Conservation (phyloP, 495 filamentous ascomycete genomes). For the Xylaria nigripes region DNA sequence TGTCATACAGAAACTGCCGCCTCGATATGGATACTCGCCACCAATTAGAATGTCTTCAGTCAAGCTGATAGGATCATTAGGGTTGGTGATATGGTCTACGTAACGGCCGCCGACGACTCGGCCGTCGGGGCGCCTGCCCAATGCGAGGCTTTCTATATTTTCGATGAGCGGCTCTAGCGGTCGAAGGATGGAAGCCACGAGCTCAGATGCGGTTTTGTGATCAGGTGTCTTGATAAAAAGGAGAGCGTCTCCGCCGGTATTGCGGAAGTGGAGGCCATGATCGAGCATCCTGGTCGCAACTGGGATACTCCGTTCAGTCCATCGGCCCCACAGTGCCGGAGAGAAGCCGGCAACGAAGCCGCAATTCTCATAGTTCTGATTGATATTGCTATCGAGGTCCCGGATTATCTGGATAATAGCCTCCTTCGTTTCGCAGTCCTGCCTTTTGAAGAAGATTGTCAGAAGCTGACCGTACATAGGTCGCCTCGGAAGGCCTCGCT, state of each 20-base stretch:
- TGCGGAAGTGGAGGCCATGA: constrained; percentile 8
- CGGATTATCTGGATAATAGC: constrained; percentile 5
- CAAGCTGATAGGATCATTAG: constrained; percentile 13
- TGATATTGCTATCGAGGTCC: constrained; percentile 4
- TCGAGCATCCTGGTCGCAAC: constrained; percentile 6
- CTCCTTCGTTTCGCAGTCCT: constrained; percentile 1
- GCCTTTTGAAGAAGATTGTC: constrained; percentile 9
- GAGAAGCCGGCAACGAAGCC: constrained; percentile 8
- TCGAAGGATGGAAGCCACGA: constrained; percentile 1
- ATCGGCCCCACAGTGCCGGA: constrained; percentile 8
- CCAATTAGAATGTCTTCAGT: constrained; percentile 9
- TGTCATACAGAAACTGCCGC: constrained; percentile 7
- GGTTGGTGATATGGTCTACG: constrained; percentile 14
- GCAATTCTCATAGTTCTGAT: not conserved
- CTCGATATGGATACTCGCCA: not conserved
- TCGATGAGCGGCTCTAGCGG: not conserved
- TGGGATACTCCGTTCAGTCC: constrained; percentile 3
- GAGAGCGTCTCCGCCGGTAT: constrained; percentile 10
- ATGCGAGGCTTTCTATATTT: not conserved
- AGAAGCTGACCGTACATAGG: constrained; percentile 11
- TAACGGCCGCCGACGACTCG: constrained; percentile 11
- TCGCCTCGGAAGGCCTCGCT: constrained; percentile 10
- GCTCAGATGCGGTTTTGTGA: not conserved
- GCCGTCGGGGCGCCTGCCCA: constrained; percentile 9
- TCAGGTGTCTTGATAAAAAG: constrained; percentile 9